These are phyloP conservation scores for Pisolithus albus DNA, from an alignment of 768 basidiomycete species.

Conservation along the genomic window DNA sequence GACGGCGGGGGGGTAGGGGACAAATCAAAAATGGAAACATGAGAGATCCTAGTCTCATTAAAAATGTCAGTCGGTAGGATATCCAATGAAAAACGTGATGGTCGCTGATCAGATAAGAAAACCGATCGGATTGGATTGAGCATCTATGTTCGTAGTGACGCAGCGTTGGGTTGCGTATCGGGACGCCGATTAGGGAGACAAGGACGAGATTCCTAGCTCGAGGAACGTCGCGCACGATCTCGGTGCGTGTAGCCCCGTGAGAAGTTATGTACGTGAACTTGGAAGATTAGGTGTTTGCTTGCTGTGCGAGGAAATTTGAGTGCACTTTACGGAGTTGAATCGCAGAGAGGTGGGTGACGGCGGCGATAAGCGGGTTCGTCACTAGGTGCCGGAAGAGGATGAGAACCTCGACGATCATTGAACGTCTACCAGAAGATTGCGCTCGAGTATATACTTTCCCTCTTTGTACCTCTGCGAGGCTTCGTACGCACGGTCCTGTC, in stretches of 20 bases:
- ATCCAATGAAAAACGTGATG: conserved; percentile 1
- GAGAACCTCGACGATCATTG: conserved; percentile 38
- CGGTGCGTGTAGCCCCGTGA: background rate
- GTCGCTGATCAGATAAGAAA: background rate
- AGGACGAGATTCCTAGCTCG: background rate
- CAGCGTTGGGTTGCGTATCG: conserved; percentile 9
- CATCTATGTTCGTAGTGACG: conserved; percentile 7
- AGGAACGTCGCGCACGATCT: conserved; percentile 6
- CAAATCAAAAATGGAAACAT: conserved; percentile 7
- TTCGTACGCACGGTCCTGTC: conserved; percentile 90
- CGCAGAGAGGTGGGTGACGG: background rate
- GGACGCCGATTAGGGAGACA: background rate
- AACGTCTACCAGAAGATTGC: conserved; percentile 81
- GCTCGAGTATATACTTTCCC: conserved; percentile 96
- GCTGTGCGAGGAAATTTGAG: background rate
- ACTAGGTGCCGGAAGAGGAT: conserved; percentile 4
- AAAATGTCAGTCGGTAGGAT: conserved; percentile 14
- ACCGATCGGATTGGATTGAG: conserved; percentile 3
- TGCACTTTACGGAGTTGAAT: background rate
- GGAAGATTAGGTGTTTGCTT: background rate
- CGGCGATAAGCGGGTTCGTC: background rate
- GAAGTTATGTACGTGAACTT: background rate
- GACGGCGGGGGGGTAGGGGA: background rate
- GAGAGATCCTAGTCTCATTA: conserved; percentile 11
- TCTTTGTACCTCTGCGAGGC: conserved; percentile 94